phyloP scores from a whole-genome alignment of 2,329 filamentous ascomycete genomes.

The Fusarium sp. region DNA sequence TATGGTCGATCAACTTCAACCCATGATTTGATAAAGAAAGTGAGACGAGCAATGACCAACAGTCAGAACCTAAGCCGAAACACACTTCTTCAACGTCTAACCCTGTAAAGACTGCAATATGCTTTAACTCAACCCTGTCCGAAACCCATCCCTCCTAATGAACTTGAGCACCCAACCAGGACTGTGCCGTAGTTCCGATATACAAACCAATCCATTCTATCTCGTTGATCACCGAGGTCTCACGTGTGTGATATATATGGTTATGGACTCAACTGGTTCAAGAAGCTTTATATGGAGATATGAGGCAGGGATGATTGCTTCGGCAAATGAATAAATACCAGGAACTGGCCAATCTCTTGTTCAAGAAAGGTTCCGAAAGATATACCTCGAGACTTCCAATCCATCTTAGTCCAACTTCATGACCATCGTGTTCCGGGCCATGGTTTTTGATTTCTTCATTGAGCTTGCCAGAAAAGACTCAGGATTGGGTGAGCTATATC shows the following conservation, averaged over 20 bases:
- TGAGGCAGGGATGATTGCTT: not conserved
- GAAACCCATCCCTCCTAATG: constrained; percentile 1
- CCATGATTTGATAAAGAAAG: not conserved
- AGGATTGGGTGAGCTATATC: not conserved
- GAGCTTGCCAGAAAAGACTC: not conserved
- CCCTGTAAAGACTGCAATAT: not conserved
- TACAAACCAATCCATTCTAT: not conserved
- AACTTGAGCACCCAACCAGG: constrained; percentile 1
- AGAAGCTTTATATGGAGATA: not conserved
- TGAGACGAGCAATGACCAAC: not conserved
- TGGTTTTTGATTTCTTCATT: not conserved
- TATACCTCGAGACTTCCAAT: not conserved
- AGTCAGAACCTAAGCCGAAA: not conserved
- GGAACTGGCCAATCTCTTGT: not conserved
- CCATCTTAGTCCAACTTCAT: not conserved
- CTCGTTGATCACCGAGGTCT: constrained; percentile 13
- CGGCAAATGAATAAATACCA: not conserved
- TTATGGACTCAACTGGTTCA: not conserved
- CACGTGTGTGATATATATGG: constrained; percentile 9
- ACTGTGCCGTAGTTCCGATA: constrained; percentile 15
- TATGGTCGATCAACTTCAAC: not conserved
- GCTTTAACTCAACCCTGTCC: not conserved
- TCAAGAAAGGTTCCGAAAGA: not conserved
- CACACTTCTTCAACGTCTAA: not conserved
- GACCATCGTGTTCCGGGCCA: not conserved